These are phyloP conservation scores for Mycena sp. DNA, from an alignment of 1,284 basidiomycete species.

Conservation along the genomic window DNA sequence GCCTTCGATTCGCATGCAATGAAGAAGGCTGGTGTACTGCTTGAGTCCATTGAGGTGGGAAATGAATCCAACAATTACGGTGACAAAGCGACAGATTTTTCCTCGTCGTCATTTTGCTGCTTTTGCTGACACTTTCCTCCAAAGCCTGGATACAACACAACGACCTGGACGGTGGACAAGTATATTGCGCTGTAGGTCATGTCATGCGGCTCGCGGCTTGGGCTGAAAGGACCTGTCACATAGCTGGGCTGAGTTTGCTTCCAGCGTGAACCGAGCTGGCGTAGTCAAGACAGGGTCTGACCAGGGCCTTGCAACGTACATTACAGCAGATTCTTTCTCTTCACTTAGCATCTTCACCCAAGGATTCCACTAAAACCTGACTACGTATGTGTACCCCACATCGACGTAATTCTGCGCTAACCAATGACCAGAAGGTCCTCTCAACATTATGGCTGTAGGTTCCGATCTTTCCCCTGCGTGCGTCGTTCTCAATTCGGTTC, in stretches of 20 bases:
- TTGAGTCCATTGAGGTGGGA: constrained; percentile 68
- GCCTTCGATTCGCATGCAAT: constrained; percentile 59
- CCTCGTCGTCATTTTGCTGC: not conserved
- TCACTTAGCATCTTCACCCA: constrained; percentile 59
- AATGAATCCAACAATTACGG: constrained; percentile 66
- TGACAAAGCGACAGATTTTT: not conserved
- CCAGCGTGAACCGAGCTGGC: constrained; percentile 43
- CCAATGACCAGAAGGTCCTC: constrained; percentile 54
- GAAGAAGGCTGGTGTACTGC: constrained; percentile 52
- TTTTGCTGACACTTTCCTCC: constrained; percentile 46
- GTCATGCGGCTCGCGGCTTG: not conserved
- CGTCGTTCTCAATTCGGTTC: constrained; percentile 51
- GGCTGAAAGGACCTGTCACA: not conserved
- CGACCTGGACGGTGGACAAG: constrained; percentile 55
- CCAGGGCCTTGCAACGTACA: constrained; percentile 54
- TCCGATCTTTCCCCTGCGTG: constrained; percentile 52
- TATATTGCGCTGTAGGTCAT: constrained; percentile 62
- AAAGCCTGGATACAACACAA: constrained; percentile 54
- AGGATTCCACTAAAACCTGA: constrained; percentile 39
- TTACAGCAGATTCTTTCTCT: constrained; percentile 57
- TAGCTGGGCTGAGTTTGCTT: constrained; percentile 50
- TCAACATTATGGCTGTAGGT: constrained; percentile 69
- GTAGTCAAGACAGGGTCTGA: constrained; percentile 43
- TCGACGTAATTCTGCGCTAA: not conserved
- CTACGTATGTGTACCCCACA: constrained; percentile 14